Conservation (phyloP, 768 basidiomycete species). For the Suillus bovinus region DNA sequence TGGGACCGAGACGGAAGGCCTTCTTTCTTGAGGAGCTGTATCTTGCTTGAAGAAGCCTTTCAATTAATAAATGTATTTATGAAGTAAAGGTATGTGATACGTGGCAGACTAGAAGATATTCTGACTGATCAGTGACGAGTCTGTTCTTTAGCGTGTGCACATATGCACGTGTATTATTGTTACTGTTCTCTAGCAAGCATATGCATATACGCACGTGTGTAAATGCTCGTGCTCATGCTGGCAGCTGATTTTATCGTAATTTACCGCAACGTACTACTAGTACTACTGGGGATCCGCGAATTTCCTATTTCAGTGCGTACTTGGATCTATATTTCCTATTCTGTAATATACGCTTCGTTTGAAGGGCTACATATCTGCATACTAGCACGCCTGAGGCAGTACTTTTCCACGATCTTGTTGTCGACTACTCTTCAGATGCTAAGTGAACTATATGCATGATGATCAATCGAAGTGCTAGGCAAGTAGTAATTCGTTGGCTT, state of each 20-base stretch:
- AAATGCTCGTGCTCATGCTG: not conserved
- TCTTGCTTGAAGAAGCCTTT: not conserved
- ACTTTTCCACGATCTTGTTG: not conserved
- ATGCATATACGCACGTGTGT: not conserved
- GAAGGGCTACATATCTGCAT: not conserved
- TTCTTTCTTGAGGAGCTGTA: constrained; percentile 4
- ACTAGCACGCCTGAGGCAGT: not conserved
- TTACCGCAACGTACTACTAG: too few relatives aligned
- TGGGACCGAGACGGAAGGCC: constrained; percentile 4
- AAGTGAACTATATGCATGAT: not conserved
- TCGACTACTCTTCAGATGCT: not conserved
- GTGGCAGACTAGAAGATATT: not conserved
- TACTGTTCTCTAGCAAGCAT: too few relatives aligned
- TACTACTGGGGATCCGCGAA: too few relatives aligned
- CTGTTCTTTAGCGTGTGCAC: not conserved
- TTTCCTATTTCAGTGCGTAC: not conserved
- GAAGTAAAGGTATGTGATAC: not conserved
- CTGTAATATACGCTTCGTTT: not conserved
- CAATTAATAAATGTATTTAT: not conserved
- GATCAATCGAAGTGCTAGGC: not conserved
- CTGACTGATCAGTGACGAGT: not conserved
- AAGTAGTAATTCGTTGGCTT: not conserved
- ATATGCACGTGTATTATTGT: not conserved
- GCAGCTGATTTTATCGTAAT: not conserved
- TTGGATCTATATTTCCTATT: not conserved